A percentile compares a stretch with the other conserved stretches of the same genome.
Evolutionary conservation across 2,329 filamentous ascomycete species (phyloP).

Genomic region (Diaporthe citriasiana): DNA sequence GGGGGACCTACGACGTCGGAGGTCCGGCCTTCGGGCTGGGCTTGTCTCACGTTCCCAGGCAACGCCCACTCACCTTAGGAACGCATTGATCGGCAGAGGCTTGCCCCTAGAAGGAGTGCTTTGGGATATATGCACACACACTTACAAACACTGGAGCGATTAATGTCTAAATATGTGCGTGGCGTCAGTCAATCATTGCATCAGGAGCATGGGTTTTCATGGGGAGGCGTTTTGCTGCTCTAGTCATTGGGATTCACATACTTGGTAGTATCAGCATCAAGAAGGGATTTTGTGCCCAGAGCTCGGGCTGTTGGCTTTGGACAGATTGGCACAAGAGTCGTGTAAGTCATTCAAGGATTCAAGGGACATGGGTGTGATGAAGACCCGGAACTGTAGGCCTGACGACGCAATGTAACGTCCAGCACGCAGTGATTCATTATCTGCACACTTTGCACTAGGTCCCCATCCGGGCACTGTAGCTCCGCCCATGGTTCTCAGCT

Average conservation of each 20-base stretch:
- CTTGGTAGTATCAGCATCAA: constrained; percentile 13
- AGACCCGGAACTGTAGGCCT: not conserved
- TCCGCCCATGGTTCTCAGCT: not conserved
- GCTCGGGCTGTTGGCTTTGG: not conserved
- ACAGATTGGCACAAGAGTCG: not conserved
- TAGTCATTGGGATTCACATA: not conserved
- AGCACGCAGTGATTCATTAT: constrained; percentile 12
- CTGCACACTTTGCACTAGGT: not conserved
- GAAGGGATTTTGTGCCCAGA: constrained; percentile 8
- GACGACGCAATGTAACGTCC: constrained; percentile 5
- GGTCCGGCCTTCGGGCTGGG: constrained; percentile 6
- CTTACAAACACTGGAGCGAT: not conserved
- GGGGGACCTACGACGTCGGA: not conserved
- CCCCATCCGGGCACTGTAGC: not conserved
- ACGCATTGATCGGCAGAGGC: not conserved
- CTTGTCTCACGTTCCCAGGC: not conserved
- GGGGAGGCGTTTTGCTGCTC: constrained; percentile 7
- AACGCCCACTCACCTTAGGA: not conserved
- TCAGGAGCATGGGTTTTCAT: constrained; percentile 5
- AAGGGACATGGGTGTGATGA: not conserved
- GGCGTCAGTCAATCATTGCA: constrained; percentile 33
- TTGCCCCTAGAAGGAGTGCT: not conserved
- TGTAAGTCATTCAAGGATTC: not conserved
- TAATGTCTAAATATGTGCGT: constrained; percentile 34
- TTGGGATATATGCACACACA: not conserved